These are phyloP conservation scores for Ogataea sp. DNA, from an alignment of 805 yeast species.

Conservation along the genomic window DNA sequence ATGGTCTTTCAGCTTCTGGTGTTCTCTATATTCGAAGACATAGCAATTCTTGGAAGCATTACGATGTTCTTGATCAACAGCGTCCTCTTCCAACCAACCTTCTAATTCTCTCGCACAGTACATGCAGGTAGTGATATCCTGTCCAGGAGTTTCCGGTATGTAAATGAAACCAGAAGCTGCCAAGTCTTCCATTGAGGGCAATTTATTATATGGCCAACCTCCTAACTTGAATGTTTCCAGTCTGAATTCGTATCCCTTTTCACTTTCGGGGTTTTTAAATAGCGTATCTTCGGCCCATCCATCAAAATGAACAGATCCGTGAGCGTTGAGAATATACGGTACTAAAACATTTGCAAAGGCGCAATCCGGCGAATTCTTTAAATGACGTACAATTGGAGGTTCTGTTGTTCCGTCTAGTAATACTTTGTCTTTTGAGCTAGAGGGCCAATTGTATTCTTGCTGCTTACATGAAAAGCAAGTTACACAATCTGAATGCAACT, in stretches of 20 bases:
- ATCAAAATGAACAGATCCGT: conserved; percentile 4
- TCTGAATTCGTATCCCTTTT: conserved; percentile 26
- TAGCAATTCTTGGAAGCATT: conserved; percentile 34
- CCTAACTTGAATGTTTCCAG: conserved; percentile 29
- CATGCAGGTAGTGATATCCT: conserved; percentile 53
- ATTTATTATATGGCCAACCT: conserved; percentile 39
- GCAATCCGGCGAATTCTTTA: conserved; percentile 20
- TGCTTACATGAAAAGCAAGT: conserved; percentile 52
- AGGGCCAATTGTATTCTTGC: conserved; percentile 50
- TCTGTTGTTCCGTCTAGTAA: conserved; percentile 5
- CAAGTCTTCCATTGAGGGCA: conserved; percentile 33
- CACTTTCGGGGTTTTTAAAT: conserved; percentile 28
- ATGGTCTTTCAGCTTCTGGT: background rate
- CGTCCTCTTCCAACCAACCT: conserved; percentile 67
- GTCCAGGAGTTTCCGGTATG: conserved; percentile 36
- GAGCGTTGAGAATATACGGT: conserved; percentile 7
- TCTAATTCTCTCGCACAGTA: conserved; percentile 57
- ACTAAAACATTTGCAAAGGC: conserved; percentile 12
- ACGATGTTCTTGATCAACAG: conserved; percentile 53
- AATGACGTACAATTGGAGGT: conserved; percentile 16
- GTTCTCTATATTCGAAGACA: conserved; percentile 20
- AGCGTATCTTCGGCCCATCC: conserved; percentile 13
- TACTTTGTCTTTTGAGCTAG: background rate
- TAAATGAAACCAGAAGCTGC: conserved; percentile 61
- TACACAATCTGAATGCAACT: conserved; percentile 38